Base-by-base conservation (phyloP, 2,329 filamentous ascomycete genomes). In the Cercospora beticola region DNA sequence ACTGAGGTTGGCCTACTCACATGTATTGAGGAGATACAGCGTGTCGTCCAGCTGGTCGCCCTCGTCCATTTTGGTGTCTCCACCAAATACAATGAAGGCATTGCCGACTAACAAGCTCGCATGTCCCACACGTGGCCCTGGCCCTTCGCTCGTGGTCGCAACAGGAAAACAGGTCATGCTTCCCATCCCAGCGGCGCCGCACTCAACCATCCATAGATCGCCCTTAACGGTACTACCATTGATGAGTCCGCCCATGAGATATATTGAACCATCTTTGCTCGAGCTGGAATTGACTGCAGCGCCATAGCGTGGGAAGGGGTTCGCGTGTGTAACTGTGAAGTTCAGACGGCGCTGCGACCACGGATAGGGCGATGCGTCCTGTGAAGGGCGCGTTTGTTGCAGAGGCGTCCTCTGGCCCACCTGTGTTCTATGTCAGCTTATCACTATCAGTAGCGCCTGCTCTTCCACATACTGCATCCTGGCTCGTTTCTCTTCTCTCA, bases 31-130 rank as follows among this genome's bases (percentile, higher is more conserved):
- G 62, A 99, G 86, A 81, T 99, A 99, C 12, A 99, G 84, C 0
- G 95, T 98, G 81, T 99, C 94, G 76, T 99, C 95, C 67, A 99
- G 83, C 60, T 92, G 86, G 80, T 99, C 95, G 33, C 89, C 88
- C 77, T 98, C 95, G 65, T 97, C 93, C 78, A 97, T 91, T 81
- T 99, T 99, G 62, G 95, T 99, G 80, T 99, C 96, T 78, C 95
- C 95, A 61, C 95, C 96, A 78, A 98, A 99, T 12, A 99, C 95
- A 74, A 99, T 99, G 79, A 98, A 99, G 0, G 95, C 95, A 81
- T 99, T 99, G 67, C 96, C 96, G 64, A 99, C 95, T 16, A 99
- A 86, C 76, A 99, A 84, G 83, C 94, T 96, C 21, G 94, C 87
- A 82, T 99, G 95, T 3, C 95, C 95, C 63, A 99, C 95, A 82